Percentiles rank a stretch among this genome's conserved stretches.
phyloP scores from a whole-genome alignment of 2,329 filamentous ascomycete species.

The Aureobasidium namibiae region DNA sequence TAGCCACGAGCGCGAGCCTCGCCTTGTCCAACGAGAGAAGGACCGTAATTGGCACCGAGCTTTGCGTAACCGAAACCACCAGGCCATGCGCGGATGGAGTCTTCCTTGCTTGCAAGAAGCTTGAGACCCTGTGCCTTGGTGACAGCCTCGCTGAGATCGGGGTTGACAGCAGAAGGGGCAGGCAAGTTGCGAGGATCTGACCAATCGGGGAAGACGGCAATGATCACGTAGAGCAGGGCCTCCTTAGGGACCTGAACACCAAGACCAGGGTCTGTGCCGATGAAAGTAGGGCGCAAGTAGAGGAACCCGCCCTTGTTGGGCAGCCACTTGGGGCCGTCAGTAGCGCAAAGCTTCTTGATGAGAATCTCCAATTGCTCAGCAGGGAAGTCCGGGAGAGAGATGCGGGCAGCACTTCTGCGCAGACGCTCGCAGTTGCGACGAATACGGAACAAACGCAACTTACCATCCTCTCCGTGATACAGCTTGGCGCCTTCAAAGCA shows the following conservation, averaged over 20 bases:
- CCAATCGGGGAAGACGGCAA: slow-evolving; percentile 41
- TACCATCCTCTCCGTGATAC: slow-evolving; percentile 59
- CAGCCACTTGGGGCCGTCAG: slow-evolving; percentile 72
- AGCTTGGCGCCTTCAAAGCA: slow-evolving; percentile 85
- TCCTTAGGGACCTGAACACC: slow-evolving; percentile 73
- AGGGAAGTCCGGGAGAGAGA: slow-evolving; percentile 67
- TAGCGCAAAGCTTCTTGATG: slow-evolving; percentile 60
- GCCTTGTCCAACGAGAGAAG: slow-evolving; percentile 66
- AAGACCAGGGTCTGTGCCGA: slow-evolving; percentile 71
- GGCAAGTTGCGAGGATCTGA: slow-evolving; percentile 19
- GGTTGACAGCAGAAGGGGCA: slow-evolving; percentile 8
- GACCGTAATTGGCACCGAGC: slow-evolving; percentile 89
- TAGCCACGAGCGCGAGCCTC: slow-evolving; percentile 68
- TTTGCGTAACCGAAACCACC: slow-evolving; percentile 90
- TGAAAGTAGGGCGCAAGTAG: slow-evolving; percentile 66
- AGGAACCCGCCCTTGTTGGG: slow-evolving; percentile 65
- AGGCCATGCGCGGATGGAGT: slow-evolving; percentile 85
- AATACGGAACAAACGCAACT: slow-evolving; percentile 70
- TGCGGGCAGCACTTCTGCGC: slow-evolving; percentile 47
- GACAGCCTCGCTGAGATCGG: slow-evolving; percentile 4
- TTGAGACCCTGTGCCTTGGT: slow-evolving; percentile 39
- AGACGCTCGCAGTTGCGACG: slow-evolving; percentile 62
- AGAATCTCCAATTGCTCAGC: slow-evolving; percentile 65
- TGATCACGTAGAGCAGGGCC: slow-evolving; percentile 81
- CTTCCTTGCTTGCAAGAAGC: slow-evolving; percentile 69